These are phyloP conservation scores for Magnolia officinalis DNA, from an alignment of 164 flowering plant species.

Conservation along the genomic window DNA sequence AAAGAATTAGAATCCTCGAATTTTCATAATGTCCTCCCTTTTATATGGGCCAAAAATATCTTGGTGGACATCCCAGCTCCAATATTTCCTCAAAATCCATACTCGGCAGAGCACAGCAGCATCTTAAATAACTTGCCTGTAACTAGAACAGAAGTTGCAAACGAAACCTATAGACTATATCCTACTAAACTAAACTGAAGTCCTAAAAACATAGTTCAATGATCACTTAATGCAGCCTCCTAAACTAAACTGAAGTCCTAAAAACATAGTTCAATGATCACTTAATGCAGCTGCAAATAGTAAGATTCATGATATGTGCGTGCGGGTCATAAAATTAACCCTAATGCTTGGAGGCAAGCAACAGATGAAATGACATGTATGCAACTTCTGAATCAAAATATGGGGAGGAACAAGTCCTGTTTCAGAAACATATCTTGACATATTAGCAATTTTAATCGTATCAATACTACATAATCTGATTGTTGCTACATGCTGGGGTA, in stretches of 20 bases:
- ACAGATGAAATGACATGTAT: slow-evolving; percentile 9
- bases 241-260: background rate
- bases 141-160: slow-evolving; percentile 5
- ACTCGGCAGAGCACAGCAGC: background rate
- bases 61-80: background rate
- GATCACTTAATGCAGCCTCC: background rate
- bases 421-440: slow-evolving; percentile 16
- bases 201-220: background rate
- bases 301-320: slow-evolving; percentile 5
- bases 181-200: background rate
- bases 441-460: too few relatives aligned
- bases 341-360: slow-evolving; percentile 7
- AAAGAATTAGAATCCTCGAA: background rate
- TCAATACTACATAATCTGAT: too few relatives aligned
- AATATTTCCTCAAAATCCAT: background rate
- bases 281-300: slow-evolving; percentile 11
- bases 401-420: slow-evolving; percentile 19
- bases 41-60: background rate
- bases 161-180: slow-evolving; percentile 1
- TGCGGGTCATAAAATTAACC: background rate
- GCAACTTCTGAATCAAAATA: slow-evolving; percentile 24
- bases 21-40: background rate
- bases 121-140: background rate
- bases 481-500: too few relatives aligned
- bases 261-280: slow-evolving; percentile 1